Percentiles rank a stretch among this genome's conserved stretches.
phyloP scores from a whole-genome alignment of 129 eudicot genomes.

The Chrysanthemum makinoi region DNA sequence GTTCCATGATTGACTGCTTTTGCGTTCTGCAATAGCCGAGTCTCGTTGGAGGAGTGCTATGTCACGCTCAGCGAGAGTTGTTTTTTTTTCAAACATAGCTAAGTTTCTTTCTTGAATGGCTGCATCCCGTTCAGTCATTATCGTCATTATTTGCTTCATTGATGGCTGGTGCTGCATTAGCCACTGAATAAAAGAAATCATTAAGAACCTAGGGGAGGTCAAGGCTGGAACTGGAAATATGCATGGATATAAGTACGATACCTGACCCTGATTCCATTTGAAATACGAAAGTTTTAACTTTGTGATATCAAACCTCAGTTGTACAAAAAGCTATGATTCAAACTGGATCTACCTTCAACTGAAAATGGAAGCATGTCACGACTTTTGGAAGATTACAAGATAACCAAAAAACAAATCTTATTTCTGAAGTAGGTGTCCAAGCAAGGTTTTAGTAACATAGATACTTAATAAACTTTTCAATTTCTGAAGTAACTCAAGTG shows the following conservation, averaged over 20 bases:
- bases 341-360: slow-evolving; percentile 17
- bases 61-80: slow-evolving; percentile 87
- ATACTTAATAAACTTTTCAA: too few species aligned
- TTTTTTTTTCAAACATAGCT: slow-evolving; percentile 82
- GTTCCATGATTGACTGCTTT: slow-evolving; percentile 74
- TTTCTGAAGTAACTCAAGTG: too few species aligned
- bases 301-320: slow-evolving; percentile 19
- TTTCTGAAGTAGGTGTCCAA: too few species aligned
- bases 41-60: slow-evolving; percentile 92
- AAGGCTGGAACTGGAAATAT: not conserved
- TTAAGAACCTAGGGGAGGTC: not conserved
- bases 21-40: slow-evolving; percentile 72
- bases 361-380: not conserved
- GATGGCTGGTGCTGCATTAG: slow-evolving; percentile 96
- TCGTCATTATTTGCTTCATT: slow-evolving; percentile 95
- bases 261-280: slow-evolving; percentile 94
- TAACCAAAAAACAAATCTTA: too few species aligned
- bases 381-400: too few species aligned
- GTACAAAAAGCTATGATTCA: slow-evolving; percentile 20
- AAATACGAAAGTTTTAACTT: slow-evolving; percentile 22
- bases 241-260: slow-evolving; percentile 17
- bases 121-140: slow-evolving; percentile 93
- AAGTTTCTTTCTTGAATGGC: slow-evolving; percentile 91
- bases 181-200: slow-evolving; percentile 54
- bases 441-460: too few species aligned